Evolutionary conservation across 257 asterid species (phyloP).

Genomic region (Cinchona pubescens): DNA sequence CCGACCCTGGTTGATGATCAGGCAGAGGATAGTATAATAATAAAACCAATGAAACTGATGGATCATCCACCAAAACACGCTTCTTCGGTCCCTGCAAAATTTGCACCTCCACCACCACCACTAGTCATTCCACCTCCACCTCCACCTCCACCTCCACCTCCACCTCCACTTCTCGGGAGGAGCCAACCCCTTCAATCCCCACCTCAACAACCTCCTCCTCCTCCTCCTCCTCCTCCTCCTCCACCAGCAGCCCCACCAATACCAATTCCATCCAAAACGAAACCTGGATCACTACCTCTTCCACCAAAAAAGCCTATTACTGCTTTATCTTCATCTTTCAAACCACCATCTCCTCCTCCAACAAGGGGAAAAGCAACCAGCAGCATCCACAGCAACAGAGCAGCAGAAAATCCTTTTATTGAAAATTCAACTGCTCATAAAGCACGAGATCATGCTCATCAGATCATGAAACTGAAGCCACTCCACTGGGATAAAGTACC

Average conservation of each 20-base stretch:
- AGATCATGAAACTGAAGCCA: slow-evolving; percentile 62
- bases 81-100: slow-evolving; percentile 6
- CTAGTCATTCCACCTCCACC: slow-evolving; percentile 23
- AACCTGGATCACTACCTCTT: slow-evolving; percentile 36
- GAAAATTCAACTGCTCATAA: slow-evolving; percentile 23
- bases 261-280: slow-evolving; percentile 12
- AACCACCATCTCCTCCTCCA: slow-evolving; percentile 51
- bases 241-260: slow-evolving; percentile 34
- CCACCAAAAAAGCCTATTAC: slow-evolving; percentile 31
- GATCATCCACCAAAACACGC: neutral
- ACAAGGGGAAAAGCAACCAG: slow-evolving; percentile 22
- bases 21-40: no score
- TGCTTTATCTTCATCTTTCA: slow-evolving; percentile 20
- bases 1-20: neutral
- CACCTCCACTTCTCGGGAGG: slow-evolving; percentile 28
- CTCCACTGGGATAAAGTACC: slow-evolving; percentile 88
- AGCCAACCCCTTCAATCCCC: neutral
- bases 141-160: slow-evolving; percentile 26
- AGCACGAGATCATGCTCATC: slow-evolving; percentile 31
- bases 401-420: slow-evolving; percentile 17
- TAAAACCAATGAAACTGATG: slow-evolving; percentile 10
- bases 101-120: slow-evolving; percentile 21
- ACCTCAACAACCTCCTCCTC: slow-evolving; percentile 30
- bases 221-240: slow-evolving; percentile 37
- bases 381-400: slow-evolving; percentile 6